phyloP scores from a whole-genome alignment of 352 stramenopile genomes.

The Pythium insidiosum region DNA sequence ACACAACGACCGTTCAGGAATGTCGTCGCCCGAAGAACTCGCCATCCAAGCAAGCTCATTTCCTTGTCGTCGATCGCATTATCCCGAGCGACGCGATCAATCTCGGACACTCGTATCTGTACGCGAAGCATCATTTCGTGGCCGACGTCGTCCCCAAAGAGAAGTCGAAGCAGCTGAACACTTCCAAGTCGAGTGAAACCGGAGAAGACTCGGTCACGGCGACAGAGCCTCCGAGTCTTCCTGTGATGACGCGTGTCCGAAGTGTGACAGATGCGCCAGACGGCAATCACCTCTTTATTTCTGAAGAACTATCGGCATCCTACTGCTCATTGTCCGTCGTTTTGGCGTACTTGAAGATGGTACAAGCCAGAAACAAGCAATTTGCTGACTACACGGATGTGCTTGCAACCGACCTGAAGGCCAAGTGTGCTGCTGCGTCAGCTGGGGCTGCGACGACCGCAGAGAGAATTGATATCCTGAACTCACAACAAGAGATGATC shows the following conservation, averaged over 20 bases:
- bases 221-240: conserved; percentile 13
- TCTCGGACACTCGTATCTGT: conserved; percentile 68
- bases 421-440: conserved; percentile 34
- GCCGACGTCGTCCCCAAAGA: conserved; percentile 59
- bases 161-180: conserved; percentile 32
- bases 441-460: conserved; percentile 21
- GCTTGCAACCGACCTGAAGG: conserved; percentile 44
- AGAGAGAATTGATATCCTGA: conserved; percentile 17
- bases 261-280: conserved; percentile 38
- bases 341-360: conserved; percentile 67
- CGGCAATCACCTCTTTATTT: conserved; percentile 66
- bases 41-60: conserved; percentile 49
- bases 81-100: conserved; percentile 52
- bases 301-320: conserved; percentile 73
- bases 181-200: too few species aligned
- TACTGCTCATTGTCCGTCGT: conserved; percentile 80
- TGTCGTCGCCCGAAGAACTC: conserved; percentile 29
- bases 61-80: conserved; percentile 73
- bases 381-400: conserved; percentile 48
- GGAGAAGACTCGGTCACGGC: not conserved
- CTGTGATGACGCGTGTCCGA: too few species aligned
- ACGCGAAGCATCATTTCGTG: conserved; percentile 76
- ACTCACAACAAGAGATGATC: conserved; percentile 26
- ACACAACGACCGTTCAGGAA: conserved; percentile 65
- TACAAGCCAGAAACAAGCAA: conserved; percentile 56